Conservation (phyloP, 345 rosid species). For the Clausena lansium region DNA sequence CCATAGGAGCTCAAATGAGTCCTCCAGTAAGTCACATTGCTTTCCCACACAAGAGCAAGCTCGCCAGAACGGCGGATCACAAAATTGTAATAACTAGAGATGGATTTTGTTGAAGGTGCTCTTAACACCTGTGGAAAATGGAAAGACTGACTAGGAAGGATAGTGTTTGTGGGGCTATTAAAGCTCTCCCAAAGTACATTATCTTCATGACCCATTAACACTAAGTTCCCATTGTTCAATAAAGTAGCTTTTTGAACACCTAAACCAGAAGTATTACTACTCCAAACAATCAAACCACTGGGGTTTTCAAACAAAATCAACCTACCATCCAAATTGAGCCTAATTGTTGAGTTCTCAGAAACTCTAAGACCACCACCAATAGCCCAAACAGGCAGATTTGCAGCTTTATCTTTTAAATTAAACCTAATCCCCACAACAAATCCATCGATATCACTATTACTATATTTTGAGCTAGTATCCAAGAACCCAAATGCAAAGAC, state of each 20-base stretch:
- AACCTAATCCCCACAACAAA: slow-evolving; percentile 36
- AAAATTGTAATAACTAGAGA: slow-evolving; percentile 35
- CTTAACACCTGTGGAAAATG: slow-evolving; percentile 34
- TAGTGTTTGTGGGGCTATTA: slow-evolving; percentile 33
- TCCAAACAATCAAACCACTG: slow-evolving; percentile 33
- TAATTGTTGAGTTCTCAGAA: slow-evolving; percentile 33
- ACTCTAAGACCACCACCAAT: slow-evolving; percentile 37
- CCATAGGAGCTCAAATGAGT: slow-evolving; percentile 25
- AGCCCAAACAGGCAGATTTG: slow-evolving; percentile 37
- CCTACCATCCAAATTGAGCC: slow-evolving; percentile 38
- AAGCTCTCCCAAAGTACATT: slow-evolving; percentile 38
- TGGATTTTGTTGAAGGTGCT: slow-evolving; percentile 33
- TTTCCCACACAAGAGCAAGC: slow-evolving; percentile 43
- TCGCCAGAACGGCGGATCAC: slow-evolving; percentile 30
- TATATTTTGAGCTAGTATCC: slow-evolving; percentile 18
- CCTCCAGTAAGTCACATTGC: slow-evolving; percentile 41
- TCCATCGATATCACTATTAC: slow-evolving; percentile 27
- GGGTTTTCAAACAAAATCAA: slow-evolving; percentile 34
- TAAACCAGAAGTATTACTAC: slow-evolving; percentile 30
- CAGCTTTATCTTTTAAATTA: slow-evolving; percentile 31
- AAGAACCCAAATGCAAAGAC: slow-evolving; percentile 39
- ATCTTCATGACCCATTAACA: slow-evolving; percentile 30
- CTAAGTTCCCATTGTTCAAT: slow-evolving; percentile 34
- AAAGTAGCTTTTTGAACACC: slow-evolving; percentile 38
- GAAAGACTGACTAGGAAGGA: slow-evolving; percentile 42